Conservation (phyloP, 441 rosid species). For the Adansonia gregorii region DNA sequence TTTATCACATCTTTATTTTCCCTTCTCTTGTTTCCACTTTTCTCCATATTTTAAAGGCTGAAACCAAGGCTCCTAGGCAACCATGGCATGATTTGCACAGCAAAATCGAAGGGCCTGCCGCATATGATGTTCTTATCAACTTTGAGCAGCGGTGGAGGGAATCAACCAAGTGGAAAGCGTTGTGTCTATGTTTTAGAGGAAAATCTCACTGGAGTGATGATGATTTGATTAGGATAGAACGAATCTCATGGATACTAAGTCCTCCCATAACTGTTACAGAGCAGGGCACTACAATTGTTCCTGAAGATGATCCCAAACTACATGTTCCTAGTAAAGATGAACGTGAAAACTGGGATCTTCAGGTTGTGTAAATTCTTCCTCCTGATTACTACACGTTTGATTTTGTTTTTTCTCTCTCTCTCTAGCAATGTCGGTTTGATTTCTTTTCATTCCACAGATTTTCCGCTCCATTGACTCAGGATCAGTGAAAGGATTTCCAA, state of each 20-base stretch:
- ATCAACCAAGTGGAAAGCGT: slow-evolving; percentile 75
- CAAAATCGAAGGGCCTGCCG: slow-evolving; percentile 92
- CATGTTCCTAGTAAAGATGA: slow-evolving; percentile 59
- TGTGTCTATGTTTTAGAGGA: slow-evolving; percentile 56
- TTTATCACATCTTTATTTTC: background rate
- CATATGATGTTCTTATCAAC: slow-evolving; percentile 89
- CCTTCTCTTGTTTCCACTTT: background rate
- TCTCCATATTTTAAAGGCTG: slow-evolving; percentile 44
- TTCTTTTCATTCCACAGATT: slow-evolving; percentile 46
- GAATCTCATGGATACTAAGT: slow-evolving; percentile 91
- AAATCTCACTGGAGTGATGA: slow-evolving; percentile 74
- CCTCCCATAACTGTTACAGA: slow-evolving; percentile 43
- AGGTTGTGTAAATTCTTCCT: slow-evolving; percentile 53
- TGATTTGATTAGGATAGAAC: slow-evolving; percentile 72
- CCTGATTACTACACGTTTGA: background rate
- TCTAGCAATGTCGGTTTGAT: slow-evolving; percentile 25
- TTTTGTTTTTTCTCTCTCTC: background rate
- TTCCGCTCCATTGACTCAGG: slow-evolving; percentile 92
- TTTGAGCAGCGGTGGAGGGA: slow-evolving; percentile 97
- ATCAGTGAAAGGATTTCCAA: slow-evolving; percentile 91
- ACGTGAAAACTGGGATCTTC: slow-evolving; percentile 88
- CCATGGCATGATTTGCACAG: slow-evolving; percentile 98
- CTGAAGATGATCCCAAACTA: slow-evolving; percentile 61
- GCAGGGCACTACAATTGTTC: slow-evolving; percentile 57
- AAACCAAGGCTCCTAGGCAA: slow-evolving; percentile 81